Evolutionary conservation across 768 basidiomycete genomes (phyloP).

Genomic region (Boletus tomentosulus): DNA sequence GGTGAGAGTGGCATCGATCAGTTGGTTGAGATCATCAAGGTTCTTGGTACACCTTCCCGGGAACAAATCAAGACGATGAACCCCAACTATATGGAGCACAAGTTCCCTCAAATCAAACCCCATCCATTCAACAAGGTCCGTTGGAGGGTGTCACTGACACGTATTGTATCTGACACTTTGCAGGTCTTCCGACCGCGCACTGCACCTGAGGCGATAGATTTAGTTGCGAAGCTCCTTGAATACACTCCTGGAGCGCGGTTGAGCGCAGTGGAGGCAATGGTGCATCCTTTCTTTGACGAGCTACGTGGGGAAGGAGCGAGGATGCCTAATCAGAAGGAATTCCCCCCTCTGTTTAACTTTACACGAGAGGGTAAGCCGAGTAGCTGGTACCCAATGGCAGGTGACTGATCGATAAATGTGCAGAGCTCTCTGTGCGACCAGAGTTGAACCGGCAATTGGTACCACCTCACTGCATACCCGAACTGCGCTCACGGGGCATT

Average conservation of each 20-base stretch:
- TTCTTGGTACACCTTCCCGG: conserved; percentile 94
- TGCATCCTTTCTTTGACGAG: conserved; percentile 97
- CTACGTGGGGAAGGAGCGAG: conserved; percentile 82
- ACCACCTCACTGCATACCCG: conserved; percentile 84
- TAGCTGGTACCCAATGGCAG: neutral
- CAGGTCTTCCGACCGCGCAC: conserved; percentile 99
- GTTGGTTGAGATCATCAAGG: conserved; percentile 99
- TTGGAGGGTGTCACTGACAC: neutral
- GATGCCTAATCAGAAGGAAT: conserved; percentile 97
- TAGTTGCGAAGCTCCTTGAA: conserved; percentile 92
- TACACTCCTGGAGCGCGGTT: conserved; percentile 95
- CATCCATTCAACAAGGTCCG: conserved; percentile 94
- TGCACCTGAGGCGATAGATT: conserved; percentile 90
- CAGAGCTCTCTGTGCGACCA: conserved; percentile 95
- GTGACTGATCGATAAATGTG: conserved; percentile 6
- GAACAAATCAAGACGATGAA: conserved; percentile 99
- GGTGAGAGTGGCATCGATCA: conserved; percentile 99
- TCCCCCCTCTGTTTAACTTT: conserved; percentile 93
- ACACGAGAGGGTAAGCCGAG: conserved; percentile 81
- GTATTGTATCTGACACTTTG: conserved; percentile 11
- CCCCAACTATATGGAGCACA: conserved; percentile 99
- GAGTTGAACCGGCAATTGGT: conserved; percentile 91
- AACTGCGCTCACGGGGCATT: conserved; percentile 82
- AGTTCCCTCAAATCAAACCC: conserved; percentile 99
- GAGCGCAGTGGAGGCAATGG: conserved; percentile 88